Percentiles rank a stretch among this genome's conserved stretches.
These are phyloP conservation scores for Pyrus communis DNA, from an alignment of 306 rosid species.

Conservation along the genomic window DNA sequence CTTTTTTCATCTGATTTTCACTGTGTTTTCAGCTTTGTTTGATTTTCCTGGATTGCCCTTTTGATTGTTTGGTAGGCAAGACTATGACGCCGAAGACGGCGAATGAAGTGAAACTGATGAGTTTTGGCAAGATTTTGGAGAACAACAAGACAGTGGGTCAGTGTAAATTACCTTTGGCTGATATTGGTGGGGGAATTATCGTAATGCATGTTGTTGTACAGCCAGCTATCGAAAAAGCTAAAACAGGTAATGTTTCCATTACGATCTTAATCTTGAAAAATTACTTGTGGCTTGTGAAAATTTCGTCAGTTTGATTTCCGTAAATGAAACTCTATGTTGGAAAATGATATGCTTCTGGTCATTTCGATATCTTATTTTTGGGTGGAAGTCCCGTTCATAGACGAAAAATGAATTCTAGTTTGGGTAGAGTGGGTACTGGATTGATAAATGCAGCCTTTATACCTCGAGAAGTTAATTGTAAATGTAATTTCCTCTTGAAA, in stretches of 20 bases:
- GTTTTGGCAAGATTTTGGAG: slow-evolving; percentile 90
- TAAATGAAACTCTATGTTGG: not conserved
- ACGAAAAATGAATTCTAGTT: not conserved
- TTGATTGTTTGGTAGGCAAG: slow-evolving; percentile 44
- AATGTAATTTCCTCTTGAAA: not conserved
- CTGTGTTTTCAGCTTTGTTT: not conserved
- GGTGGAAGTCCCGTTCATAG: not conserved
- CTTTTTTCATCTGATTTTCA: not conserved
- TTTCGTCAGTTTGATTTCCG: not conserved
- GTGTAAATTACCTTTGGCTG: slow-evolving; percentile 83
- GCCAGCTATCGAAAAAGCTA: slow-evolving; percentile 65
- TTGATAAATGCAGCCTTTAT: not conserved
- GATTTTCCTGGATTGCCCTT: slow-evolving; percentile 2
- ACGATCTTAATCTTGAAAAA: not conserved
- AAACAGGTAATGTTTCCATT: slow-evolving; percentile 54
- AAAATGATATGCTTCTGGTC: not conserved
- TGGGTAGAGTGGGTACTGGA: not conserved
- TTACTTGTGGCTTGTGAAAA: not conserved
- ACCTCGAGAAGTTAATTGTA: not conserved
- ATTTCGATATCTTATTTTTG: not conserved
- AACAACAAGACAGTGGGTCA: slow-evolving; percentile 94
- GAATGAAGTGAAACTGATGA: slow-evolving; percentile 89
- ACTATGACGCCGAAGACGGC: slow-evolving; percentile 79
- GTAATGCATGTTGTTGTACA: slow-evolving; percentile 92
- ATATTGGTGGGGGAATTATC: slow-evolving; percentile 50